Base-by-base conservation (phyloP, 805 yeast species). In the Limtongia smithiae region DNA sequence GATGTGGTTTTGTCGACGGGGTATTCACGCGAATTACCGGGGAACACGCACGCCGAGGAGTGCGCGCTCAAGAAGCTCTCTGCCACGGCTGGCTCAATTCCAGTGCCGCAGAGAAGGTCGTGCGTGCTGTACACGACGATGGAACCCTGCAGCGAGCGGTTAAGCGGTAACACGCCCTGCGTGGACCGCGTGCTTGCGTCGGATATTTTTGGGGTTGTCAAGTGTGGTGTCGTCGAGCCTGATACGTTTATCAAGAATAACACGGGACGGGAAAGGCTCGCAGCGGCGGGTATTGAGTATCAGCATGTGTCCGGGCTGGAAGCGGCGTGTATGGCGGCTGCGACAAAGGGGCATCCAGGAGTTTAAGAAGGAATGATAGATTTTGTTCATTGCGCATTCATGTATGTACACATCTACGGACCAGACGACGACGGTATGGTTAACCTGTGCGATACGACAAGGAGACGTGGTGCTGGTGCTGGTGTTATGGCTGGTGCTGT, bases 1-100 rank as follows among this genome's bases (percentile, higher is more conserved):
- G 76, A 75, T 20, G 62, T 76, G 44, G 71, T 91, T 0, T 64
- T 93, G n/a, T 74, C 84, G 6, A 80, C 86, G 0, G 98, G 98
- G 0, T 88, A 79, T 62, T 87, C 97, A 0, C 74, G 97, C 46
- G 98, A 93, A 66, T 70, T 90, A 2, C 85, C 83, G 17, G 98
- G 97, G 0, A 93, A 91, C 66, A 91, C 98, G 0, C 98, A 91
- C 65, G 98, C 98, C 3, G 98, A 93, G 62, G 96, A 93, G 65
- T 84, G 94, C 71, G 96, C 96, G 0, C 64, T 93, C 48, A 84
- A 81, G 28, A 93, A 93, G 66, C 83, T 82, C 59, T 12, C 37
- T 11, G 20, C 22, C 8, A 4, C 34, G 28, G 38, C 30, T 20
- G 31, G 33, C 30, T 4, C 18, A 2, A 15, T 28, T 18, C 37